phyloP scores from a whole-genome alignment of 768 basidiomycete genomes.

The Coprinopsis marcescibilis region DNA sequence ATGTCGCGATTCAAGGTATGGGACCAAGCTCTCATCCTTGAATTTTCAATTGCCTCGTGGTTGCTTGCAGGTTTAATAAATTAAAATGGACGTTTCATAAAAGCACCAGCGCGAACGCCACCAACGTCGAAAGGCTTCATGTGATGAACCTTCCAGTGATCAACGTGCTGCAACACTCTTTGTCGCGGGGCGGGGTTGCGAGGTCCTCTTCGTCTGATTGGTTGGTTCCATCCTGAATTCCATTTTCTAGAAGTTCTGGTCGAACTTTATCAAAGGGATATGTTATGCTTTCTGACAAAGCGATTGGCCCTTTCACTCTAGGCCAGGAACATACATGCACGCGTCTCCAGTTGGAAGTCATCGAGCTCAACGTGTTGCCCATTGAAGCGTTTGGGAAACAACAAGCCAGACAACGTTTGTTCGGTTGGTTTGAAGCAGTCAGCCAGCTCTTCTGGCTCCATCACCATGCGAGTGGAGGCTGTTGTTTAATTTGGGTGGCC shows the following conservation, averaged over 20 bases:
- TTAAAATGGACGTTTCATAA: constrained; percentile 9
- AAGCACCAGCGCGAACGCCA: not conserved
- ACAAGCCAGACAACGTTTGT: not conserved
- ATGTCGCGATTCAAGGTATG: not conserved
- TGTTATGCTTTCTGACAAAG: too few relatives aligned
- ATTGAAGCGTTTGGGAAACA: not conserved
- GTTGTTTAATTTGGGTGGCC: not conserved
- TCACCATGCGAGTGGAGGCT: constrained; percentile 9
- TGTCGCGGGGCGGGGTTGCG: too few relatives aligned
- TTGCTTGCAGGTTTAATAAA: constrained; percentile 6
- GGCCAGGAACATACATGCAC: too few relatives aligned
- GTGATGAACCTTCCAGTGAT: not conserved
- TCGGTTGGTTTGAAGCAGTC: not conserved
- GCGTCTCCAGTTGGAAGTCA: not conserved
- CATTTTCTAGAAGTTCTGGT: too few relatives aligned
- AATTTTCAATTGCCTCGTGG: constrained; percentile 15
- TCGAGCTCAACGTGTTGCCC: not conserved
- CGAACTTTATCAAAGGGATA: too few relatives aligned
- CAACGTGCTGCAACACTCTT: too few relatives aligned
- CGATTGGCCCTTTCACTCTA: too few relatives aligned
- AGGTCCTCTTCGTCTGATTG: too few relatives aligned
- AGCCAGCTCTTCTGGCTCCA: not conserved
- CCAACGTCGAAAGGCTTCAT: constrained; percentile 1
- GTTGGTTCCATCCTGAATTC: too few relatives aligned
- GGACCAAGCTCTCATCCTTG: too few relatives aligned